Conservation (phyloP, 768 basidiomycete genomes). For the Tephrocybe sp. region DNA sequence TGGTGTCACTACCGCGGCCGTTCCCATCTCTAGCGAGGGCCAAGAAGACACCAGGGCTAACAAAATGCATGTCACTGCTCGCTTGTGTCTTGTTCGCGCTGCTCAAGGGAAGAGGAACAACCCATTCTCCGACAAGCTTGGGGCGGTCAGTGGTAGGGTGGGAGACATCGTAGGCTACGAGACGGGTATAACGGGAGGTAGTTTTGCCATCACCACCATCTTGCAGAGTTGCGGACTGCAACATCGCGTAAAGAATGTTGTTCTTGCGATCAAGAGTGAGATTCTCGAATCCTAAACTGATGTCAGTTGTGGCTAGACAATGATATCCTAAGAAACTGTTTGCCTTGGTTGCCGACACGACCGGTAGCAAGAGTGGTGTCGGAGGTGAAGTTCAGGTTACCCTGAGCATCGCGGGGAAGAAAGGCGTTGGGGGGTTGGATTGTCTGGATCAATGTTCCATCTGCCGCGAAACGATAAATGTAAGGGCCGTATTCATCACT, state of each 20-base stretch:
- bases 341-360: conserved; percentile 55
- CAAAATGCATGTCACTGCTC: conserved; percentile 59
- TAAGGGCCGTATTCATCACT: conserved; percentile 73
- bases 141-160: conserved; percentile 29
- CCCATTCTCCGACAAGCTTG: conserved; percentile 53
- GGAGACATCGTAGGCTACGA: conserved; percentile 56
- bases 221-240: conserved; percentile 64
- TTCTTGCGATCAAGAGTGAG: conserved; percentile 50
- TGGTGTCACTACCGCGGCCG: conserved; percentile 52
- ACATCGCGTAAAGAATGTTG: conserved; percentile 54
- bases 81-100: conserved; percentile 48
- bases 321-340: background rate
- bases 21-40: conserved; percentile 59
- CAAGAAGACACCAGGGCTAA: conserved; percentile 53
- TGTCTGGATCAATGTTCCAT: conserved; percentile 50
- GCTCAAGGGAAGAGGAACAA: conserved; percentile 55
- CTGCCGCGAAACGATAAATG: conserved; percentile 52
- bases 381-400: conserved; percentile 56
- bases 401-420: conserved; percentile 43
- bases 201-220: conserved; percentile 51
- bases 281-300: conserved; percentile 56
- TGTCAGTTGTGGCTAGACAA: background rate
- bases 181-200: conserved; percentile 51
- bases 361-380: conserved; percentile 49
- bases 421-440: conserved; percentile 61